Evolutionary conservation across 148 eudicot genomes (phyloP).

Genomic region (Camellia lanceoleosa): DNA sequence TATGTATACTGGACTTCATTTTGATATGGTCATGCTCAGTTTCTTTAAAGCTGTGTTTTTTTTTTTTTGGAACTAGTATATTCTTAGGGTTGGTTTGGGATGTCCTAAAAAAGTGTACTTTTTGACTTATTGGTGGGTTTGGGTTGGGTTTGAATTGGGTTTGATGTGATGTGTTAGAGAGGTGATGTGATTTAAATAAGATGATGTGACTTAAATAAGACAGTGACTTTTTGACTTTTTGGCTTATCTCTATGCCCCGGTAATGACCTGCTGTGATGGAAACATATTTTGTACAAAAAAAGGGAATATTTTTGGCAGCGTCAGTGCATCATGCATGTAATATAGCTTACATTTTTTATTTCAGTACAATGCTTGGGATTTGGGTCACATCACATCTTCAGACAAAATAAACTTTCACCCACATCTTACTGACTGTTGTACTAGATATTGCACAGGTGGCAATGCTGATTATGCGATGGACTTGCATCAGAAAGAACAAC

Average conservation of each 20-base stretch:
- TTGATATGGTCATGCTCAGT: not conserved
- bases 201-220: too few species aligned
- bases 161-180: too few species aligned
- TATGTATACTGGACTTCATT: not conserved
- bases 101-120: too few species aligned
- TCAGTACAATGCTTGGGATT: not conserved
- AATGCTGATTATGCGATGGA: conserved; percentile 79
- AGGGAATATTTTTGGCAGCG: not conserved
- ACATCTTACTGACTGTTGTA: conserved; percentile 10
- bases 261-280: not conserved
- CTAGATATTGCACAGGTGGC: conserved; percentile 51
- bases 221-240: too few species aligned
- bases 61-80: not conserved
- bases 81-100: too few species aligned
- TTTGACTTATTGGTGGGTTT: too few species aligned
- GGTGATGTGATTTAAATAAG: too few species aligned
- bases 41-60: not conserved
- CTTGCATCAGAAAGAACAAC: conserved; percentile 81
- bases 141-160: too few species aligned
- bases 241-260: not conserved
- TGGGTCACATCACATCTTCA: not conserved
- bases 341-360: not conserved
- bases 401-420: not conserved
- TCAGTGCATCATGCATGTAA: not conserved
- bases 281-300: too few species aligned